Conservation (phyloP, 2,329 filamentous ascomycete species). For the Cordyceps cicadae region DNA sequence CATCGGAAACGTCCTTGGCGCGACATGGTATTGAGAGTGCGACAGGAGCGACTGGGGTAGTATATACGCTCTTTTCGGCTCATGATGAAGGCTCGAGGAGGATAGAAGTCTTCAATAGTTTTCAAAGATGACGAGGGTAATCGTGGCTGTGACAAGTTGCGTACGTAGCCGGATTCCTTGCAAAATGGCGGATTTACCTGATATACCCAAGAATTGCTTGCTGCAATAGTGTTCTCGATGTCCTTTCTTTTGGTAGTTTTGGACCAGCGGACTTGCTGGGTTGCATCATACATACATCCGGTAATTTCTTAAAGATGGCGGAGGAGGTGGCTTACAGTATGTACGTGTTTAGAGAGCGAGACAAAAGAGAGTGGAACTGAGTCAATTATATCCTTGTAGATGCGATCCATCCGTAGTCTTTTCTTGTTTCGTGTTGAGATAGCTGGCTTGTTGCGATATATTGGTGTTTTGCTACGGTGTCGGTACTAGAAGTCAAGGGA, state of each 20-base stretch:
- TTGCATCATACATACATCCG: not conserved
- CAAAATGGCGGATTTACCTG: too few species aligned
- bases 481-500: not conserved
- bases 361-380: not conserved
- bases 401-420: not conserved
- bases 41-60: not conserved
- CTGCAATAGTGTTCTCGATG: too few species aligned
- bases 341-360: not conserved
- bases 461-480: not conserved
- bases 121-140: too few species aligned
- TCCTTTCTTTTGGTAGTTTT: not conserved
- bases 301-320: not conserved
- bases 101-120: too few species aligned
- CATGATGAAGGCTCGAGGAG: too few species aligned
- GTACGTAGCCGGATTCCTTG: too few species aligned
- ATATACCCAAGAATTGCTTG: too few species aligned
- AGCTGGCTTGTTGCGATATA: not conserved
- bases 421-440: not conserved
- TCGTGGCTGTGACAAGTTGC: too few species aligned
- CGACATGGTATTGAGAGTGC: not conserved
- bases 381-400: not conserved
- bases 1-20: conserved; percentile 18
- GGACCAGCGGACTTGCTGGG: not conserved
- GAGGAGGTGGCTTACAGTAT: not conserved
- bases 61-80: not conserved